phyloP scores from a whole-genome alignment of 192 early-diverging fungal species.

The Mortierella antarctica region DNA sequence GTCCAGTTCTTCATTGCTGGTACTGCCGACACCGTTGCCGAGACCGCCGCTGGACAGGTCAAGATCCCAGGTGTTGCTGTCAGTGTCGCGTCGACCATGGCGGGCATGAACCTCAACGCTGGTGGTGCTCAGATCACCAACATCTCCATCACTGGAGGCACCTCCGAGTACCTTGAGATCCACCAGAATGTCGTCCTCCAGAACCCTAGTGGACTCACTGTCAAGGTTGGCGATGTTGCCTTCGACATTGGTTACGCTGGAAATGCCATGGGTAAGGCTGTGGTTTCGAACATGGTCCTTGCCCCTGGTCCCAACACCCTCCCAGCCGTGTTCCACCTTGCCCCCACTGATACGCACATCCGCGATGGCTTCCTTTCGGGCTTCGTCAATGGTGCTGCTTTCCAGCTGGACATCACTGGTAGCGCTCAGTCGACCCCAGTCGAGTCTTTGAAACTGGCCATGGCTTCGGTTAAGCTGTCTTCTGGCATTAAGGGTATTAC shows the following conservation, averaged over 20 bases:
- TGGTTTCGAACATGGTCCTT: constrained; percentile 56
- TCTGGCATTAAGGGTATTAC: constrained; percentile 58
- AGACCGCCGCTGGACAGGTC: constrained; percentile 65
- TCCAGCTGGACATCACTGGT: constrained; percentile 56
- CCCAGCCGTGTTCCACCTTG: constrained; percentile 56
- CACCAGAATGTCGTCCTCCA: constrained; percentile 54
- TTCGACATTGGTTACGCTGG: constrained; percentile 54
- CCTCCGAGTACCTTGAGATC: constrained; percentile 54
- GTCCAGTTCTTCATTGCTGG: constrained; percentile 62
- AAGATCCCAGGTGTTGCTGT: constrained; percentile 64
- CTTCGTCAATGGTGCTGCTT: constrained; percentile 53
- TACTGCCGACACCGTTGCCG: constrained; percentile 60
- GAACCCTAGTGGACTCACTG: constrained; percentile 65
- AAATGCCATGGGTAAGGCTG: constrained; percentile 52
- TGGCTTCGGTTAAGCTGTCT: constrained; percentile 52
- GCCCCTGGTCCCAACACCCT: constrained; percentile 60
- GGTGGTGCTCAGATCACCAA: constrained; percentile 58
- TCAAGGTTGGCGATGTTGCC: constrained; percentile 57
- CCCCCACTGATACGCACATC: constrained; percentile 23
- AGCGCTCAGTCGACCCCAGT: constrained; percentile 49
- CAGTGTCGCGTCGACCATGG: constrained; percentile 56
- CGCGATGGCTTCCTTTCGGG: constrained; percentile 54
- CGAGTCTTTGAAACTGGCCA: constrained; percentile 55
- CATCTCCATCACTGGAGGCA: constrained; percentile 66
- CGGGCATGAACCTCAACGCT: constrained; percentile 66